Conservation (phyloP, 225 moss, liverwort and hornwort genomes). For the Antitrichia curtipendula region DNA sequence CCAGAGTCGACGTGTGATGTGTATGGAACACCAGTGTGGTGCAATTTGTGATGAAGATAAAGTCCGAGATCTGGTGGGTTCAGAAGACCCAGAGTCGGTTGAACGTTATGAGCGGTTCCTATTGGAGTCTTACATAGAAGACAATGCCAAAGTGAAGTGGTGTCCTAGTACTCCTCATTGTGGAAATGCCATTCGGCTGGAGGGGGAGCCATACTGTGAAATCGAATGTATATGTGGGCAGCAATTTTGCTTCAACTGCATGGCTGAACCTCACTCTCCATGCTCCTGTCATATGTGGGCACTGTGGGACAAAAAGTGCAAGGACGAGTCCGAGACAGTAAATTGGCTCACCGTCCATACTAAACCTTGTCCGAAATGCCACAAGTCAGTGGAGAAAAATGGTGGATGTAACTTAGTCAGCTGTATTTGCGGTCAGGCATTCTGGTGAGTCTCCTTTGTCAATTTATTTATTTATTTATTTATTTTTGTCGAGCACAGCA, state of each 20-base stretch:
- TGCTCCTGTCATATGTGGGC: conserved; percentile 99
- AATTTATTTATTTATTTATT: background rate
- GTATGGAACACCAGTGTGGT: conserved; percentile 91
- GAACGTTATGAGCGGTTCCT: conserved; percentile 88
- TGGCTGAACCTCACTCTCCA: conserved; percentile 97
- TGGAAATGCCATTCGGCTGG: conserved; percentile 91
- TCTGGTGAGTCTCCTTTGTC: conserved; percentile 46
- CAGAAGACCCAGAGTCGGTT: conserved; percentile 62
- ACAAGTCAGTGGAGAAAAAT: conserved; percentile 95
- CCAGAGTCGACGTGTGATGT: conserved; percentile 87
- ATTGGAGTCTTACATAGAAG: conserved; percentile 97
- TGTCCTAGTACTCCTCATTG: conserved; percentile 97
- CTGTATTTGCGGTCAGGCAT: conserved; percentile 95
- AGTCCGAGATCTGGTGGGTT: conserved; percentile 77
- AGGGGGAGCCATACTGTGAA: conserved; percentile 85
- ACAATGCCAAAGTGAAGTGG: conserved; percentile 99
- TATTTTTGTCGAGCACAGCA: background rate
- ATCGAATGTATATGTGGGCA: conserved; percentile 91
- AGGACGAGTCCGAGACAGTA: conserved; percentile 92
- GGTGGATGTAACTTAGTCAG: conserved; percentile 93
- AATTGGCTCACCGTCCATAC: conserved; percentile 94
- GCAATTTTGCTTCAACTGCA: conserved; percentile 98
- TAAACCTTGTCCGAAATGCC: conserved; percentile 96
- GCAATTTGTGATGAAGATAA: conserved; percentile 98
- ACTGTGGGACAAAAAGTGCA: conserved; percentile 97